Conservation (phyloP, 768 basidiomycete genomes). For the Rubroboletus satanas region DNA sequence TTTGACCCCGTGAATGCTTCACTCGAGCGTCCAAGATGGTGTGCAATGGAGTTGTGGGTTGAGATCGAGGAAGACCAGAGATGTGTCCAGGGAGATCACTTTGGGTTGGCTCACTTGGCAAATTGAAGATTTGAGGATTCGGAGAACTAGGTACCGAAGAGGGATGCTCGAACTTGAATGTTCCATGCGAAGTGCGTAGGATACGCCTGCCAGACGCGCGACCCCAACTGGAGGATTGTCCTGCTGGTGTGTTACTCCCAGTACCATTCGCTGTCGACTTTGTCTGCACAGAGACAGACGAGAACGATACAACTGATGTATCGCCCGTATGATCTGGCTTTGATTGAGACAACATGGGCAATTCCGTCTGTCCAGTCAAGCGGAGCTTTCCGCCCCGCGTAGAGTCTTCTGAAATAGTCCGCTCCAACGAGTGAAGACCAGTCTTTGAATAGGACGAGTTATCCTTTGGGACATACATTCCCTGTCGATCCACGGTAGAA, state of each 20-base stretch:
- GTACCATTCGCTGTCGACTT: conserved; percentile 33
- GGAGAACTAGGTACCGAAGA: conserved; percentile 47
- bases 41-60: conserved; percentile 20
- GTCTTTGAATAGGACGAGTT: conserved; percentile 10
- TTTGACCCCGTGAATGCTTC: conserved; percentile 24
- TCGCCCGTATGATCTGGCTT: conserved; percentile 38
- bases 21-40: conserved; percentile 32
- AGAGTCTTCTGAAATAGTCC: conserved; percentile 28
- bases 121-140: conserved; percentile 14
- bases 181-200: conserved; percentile 47
- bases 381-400: conserved; percentile 12
- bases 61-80: conserved; percentile 11
- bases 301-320: conserved; percentile 31
- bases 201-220: conserved; percentile 44
- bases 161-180: conserved; percentile 67
- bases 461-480: conserved; percentile 1
- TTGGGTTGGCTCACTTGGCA: conserved; percentile 16
- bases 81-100: not conserved
- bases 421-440: conserved; percentile 20
- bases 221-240: conserved; percentile 56
- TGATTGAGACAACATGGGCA: conserved; percentile 22
- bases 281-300: conserved; percentile 37
- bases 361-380: conserved; percentile 16
- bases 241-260: conserved; percentile 26
- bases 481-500: conserved; percentile 25